phyloP scores from a whole-genome alignment of 306 rosid species.

The Vigna angularis region DNA sequence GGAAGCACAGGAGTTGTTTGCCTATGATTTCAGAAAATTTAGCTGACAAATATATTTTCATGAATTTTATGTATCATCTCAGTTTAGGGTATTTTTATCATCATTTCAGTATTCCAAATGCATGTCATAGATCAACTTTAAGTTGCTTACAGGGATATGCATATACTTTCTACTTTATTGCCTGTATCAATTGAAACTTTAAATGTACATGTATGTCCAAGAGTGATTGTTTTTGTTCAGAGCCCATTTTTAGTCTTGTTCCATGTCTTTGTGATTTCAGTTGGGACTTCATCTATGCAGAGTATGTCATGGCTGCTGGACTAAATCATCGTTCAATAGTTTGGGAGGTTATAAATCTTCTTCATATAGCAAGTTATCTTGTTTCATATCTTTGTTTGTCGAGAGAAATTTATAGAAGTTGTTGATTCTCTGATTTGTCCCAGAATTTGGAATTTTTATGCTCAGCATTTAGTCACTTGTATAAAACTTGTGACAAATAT shows the following conservation, averaged over 20 bases:
- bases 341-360: constrained; percentile 79
- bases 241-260: constrained; percentile 24
- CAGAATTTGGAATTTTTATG: not conserved
- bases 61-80: not conserved
- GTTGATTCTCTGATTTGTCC: not conserved
- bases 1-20: constrained; percentile 1
- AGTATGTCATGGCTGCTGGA: constrained; percentile 98
- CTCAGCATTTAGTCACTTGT: constrained; percentile 17
- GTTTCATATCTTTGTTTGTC: not conserved
- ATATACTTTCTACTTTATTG: constrained; percentile 27
- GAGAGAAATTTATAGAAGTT: constrained; percentile 27
- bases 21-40: constrained; percentile 28
- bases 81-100: not conserved
- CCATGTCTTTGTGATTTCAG: constrained; percentile 57
- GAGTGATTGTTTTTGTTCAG: constrained; percentile 31
- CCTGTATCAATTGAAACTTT: not conserved
- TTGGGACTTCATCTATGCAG: constrained; percentile 99
- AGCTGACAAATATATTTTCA: not conserved
- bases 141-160: constrained; percentile 22
- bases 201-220: constrained; percentile 20
- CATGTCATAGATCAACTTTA: constrained; percentile 13
- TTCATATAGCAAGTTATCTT: constrained; percentile 28
- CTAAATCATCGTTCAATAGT: constrained; percentile 87
- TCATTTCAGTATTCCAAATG: constrained; percentile 14
- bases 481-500: constrained; percentile 29